Conservation (phyloP, 2,329 filamentous ascomycete species). For the Colletotrichum brevisporum region DNA sequence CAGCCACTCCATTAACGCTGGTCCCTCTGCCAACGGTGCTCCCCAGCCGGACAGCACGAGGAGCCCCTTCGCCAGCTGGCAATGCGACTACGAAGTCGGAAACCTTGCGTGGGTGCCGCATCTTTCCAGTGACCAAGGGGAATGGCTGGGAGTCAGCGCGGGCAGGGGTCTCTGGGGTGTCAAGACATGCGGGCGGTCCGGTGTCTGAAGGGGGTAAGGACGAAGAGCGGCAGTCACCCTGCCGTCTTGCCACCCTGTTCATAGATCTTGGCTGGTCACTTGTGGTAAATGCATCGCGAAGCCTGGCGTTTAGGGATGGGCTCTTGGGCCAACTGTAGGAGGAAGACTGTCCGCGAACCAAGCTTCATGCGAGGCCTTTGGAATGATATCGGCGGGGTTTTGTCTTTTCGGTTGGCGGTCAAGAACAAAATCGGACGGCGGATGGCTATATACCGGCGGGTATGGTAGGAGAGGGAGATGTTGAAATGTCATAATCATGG, state of each 20-base stretch:
- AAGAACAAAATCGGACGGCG: constrained; percentile 31
- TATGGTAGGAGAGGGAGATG: constrained; percentile 8
- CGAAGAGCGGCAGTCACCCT: constrained; percentile 29
- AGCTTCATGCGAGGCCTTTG: neutral
- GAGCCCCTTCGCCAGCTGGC: constrained; percentile 82
- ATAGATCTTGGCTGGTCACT: constrained; percentile 39
- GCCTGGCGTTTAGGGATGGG: constrained; percentile 43
- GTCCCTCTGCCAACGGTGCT: constrained; percentile 62
- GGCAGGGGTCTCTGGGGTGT: constrained; percentile 88
- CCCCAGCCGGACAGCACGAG: constrained; percentile 70
- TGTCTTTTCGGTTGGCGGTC: constrained; percentile 10
- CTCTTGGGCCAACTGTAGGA: constrained; percentile 16
- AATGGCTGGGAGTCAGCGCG: constrained; percentile 88
- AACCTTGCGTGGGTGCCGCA: constrained; percentile 90
- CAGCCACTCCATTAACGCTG: constrained; percentile 61
- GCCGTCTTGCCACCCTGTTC: constrained; percentile 31
- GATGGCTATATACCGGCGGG: constrained; percentile 37
- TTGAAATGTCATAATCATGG: constrained; percentile 27
- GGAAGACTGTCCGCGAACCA: constrained; percentile 9
- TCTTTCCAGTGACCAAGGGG: constrained; percentile 77
- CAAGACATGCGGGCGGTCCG: constrained; percentile 47
- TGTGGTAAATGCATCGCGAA: constrained; percentile 43
- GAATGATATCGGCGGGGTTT: constrained; percentile 3
- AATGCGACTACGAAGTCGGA: constrained; percentile 88
- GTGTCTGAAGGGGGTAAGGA: constrained; percentile 23